phyloP scores from a whole-genome alignment of 257 asterid genomes.

The Forsythia viridissima region DNA sequence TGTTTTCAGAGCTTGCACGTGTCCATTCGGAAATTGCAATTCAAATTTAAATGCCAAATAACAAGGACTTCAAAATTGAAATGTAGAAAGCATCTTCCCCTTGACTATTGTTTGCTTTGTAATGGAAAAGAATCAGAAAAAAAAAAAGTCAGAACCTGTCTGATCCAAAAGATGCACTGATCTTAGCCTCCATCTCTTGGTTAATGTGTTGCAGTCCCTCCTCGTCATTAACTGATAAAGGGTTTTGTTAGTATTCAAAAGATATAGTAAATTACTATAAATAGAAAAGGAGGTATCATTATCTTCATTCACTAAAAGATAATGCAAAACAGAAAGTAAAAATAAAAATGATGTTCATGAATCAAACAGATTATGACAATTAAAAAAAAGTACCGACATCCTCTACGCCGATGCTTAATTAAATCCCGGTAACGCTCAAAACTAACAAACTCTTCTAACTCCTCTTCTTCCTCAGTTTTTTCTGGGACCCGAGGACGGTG shows the following conservation, averaged over 20 bases:
- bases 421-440: conserved; percentile 99
- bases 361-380: conserved; percentile 33
- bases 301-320: conserved; percentile 24
- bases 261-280: conserved; percentile 3
- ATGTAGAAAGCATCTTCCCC: neutral
- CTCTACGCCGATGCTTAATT: conserved; percentile 99
- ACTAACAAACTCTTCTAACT: conserved; percentile 98
- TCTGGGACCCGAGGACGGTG: conserved; percentile 53
- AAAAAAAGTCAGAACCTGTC: conserved; percentile 60
- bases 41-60: neutral
- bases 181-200: conserved; percentile 91
- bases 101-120: neutral
- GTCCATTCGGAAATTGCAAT: neutral
- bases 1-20: neutral
- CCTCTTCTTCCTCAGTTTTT: conserved; percentile 95
- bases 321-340: conserved; percentile 28
- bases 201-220: conserved; percentile 84
- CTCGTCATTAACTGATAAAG: conserved; percentile 78
- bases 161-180: conserved; percentile 62
- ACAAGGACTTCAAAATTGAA: conserved; percentile 2
- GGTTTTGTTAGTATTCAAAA: conserved; percentile 33
- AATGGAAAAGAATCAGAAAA: neutral
- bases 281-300: conserved; percentile 11
- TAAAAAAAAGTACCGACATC: conserved; percentile 99
- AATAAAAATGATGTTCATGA: neutral